These are phyloP conservation scores for Micractinium conductrix DNA, from an alignment of 139 green algal genomes.

Conservation along the genomic window DNA sequence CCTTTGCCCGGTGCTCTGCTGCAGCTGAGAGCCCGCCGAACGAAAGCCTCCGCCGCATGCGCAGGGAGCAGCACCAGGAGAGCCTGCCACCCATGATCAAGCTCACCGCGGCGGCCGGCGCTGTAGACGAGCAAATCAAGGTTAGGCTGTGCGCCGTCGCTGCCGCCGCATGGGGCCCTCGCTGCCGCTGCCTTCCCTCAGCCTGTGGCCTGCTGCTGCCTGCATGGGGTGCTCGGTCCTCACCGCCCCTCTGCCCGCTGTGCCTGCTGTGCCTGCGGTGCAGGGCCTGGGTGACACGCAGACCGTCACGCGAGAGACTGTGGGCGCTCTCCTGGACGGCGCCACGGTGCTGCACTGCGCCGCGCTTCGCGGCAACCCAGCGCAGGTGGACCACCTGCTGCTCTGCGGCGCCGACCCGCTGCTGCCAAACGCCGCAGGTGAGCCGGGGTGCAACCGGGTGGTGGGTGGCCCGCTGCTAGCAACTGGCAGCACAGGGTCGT, in stretches of 20 bases:
- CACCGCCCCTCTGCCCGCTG: too few species aligned
- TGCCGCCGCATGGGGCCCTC: neutral
- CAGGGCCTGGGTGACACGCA: neutral
- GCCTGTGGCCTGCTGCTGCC: neutral
- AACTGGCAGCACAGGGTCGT: too few species aligned
- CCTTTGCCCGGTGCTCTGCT: neutral
- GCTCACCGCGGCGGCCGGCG: neutral
- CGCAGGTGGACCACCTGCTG: constrained; percentile 74
- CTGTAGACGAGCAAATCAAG: neutral
- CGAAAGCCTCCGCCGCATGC: too few species aligned
- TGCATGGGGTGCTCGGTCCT: too few species aligned
- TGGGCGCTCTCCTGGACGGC: constrained; percentile 72
- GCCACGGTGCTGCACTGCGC: constrained; percentile 82
- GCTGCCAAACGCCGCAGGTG: constrained; percentile 63
- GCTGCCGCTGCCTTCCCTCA: neutral
- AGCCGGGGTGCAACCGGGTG: neutral
- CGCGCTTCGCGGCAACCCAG: constrained; percentile 73
- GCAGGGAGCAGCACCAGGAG: constrained; percentile 49
- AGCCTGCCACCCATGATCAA: constrained; percentile 64
- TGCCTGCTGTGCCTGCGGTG: neutral
- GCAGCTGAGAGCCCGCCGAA: neutral
- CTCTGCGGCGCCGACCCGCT: constrained; percentile 69
- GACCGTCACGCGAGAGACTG: constrained; percentile 30
- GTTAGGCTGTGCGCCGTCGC: neutral
- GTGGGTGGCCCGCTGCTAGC: neutral